Evolutionary conservation across 352 stramenopile genomes (phyloP).

Genomic region (Globisporangium rhizosaccharum): DNA sequence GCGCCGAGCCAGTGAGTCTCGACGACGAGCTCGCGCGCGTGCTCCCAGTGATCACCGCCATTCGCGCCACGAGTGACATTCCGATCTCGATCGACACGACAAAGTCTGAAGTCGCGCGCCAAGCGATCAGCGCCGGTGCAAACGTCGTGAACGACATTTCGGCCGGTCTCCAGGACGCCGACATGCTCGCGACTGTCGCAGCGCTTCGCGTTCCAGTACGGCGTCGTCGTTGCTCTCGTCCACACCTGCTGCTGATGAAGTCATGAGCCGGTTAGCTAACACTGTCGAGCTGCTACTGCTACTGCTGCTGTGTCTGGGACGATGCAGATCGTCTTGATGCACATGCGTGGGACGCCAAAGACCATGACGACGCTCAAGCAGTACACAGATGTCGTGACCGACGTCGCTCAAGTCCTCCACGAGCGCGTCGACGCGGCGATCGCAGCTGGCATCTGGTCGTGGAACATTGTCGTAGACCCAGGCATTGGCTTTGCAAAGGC

Average conservation of each 20-base stretch:
- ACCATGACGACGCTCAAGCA: slow-evolving; percentile 92
- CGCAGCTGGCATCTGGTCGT: slow-evolving; percentile 84
- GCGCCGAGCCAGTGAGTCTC: slow-evolving; percentile 79
- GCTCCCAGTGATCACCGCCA: slow-evolving; percentile 91
- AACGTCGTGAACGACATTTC: slow-evolving; percentile 98
- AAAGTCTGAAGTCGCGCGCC: slow-evolving; percentile 86
- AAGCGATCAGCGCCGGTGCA: slow-evolving; percentile 89
- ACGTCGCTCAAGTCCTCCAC: slow-evolving; percentile 81
- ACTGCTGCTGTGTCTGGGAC: background rate
- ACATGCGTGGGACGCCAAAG: slow-evolving; percentile 95
- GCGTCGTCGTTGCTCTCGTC: background rate
- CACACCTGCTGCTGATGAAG: background rate
- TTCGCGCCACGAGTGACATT: slow-evolving; percentile 72
- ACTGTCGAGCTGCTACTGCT: background rate
- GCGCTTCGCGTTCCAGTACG: slow-evolving; percentile 76
- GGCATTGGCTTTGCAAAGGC: slow-evolving; percentile 98
- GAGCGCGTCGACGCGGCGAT: slow-evolving; percentile 74
- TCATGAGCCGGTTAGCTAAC: too few relatives aligned
- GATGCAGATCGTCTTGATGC: slow-evolving; percentile 92
- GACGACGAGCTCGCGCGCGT: slow-evolving; percentile 90
- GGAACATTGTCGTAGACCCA: slow-evolving; percentile 95
- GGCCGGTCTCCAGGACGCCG: slow-evolving; percentile 86
- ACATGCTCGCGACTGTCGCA: slow-evolving; percentile 90
- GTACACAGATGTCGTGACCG: slow-evolving; percentile 88
- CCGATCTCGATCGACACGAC: slow-evolving; percentile 97